Percentiles rank a stretch among this genome's conserved stretches.
phyloP scores from a whole-genome alignment of 768 basidiomycete genomes.

The Russula vinacea region DNA sequence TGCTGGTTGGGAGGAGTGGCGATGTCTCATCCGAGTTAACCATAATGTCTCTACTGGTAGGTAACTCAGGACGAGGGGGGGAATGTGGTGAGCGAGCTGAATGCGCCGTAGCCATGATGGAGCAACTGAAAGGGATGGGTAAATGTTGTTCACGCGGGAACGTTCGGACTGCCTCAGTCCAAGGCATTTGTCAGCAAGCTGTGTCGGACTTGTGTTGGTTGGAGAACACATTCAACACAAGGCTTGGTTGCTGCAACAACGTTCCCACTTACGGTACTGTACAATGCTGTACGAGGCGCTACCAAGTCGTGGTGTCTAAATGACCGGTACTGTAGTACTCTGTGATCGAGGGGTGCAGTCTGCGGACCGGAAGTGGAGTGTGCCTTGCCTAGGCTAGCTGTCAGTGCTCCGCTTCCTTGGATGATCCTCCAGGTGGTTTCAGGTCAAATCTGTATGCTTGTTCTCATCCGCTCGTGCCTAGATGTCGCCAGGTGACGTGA shows the following conservation, averaged over 20 bases:
- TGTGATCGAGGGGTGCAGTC: neutral
- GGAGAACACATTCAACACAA: too few species aligned
- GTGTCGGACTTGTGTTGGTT: neutral
- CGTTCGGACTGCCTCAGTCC: neutral
- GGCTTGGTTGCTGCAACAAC: neutral
- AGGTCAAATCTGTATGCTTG: neutral
- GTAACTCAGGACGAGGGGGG: neutral
- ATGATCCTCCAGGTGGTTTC: neutral
- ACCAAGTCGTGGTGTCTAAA: neutral
- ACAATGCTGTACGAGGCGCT: neutral
- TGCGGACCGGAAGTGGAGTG: neutral
- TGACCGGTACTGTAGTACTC: neutral
- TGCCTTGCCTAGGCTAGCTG: too few species aligned
- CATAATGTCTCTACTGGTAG: neutral
- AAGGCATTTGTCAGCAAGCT: neutral
- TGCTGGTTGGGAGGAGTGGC: neutral
- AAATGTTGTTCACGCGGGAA: neutral
- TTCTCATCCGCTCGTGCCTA: neutral
- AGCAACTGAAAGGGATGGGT: neutral
- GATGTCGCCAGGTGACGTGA: neutral
- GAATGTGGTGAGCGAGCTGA: conserved; percentile 34
- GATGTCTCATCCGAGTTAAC: conserved; percentile 1
- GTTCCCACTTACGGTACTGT: neutral
- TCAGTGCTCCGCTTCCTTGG: neutral
- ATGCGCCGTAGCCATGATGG: neutral